Conservation (phyloP, 495 filamentous ascomycete species). For the Tuber melanosporum region DNA sequence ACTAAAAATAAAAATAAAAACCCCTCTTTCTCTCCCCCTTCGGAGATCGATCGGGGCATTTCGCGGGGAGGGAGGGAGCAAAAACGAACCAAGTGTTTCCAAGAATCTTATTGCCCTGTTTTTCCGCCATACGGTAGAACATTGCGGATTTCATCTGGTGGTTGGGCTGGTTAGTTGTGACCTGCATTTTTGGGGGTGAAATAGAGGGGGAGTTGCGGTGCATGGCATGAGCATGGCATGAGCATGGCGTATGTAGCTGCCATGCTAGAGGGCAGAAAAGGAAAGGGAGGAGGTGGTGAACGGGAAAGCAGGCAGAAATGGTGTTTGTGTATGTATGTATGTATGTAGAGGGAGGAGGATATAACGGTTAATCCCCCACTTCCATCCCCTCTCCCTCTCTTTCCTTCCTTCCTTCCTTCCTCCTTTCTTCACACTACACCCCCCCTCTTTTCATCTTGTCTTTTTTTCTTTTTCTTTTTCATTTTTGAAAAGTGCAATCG, state of each 20-base stretch:
- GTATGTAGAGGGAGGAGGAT: constrained; percentile 21
- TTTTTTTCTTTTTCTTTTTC: background rate
- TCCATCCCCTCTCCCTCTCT: background rate
- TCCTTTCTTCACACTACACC: background rate
- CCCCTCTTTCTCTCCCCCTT: constrained; percentile 8
- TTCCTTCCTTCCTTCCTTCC: background rate
- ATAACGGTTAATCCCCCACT: constrained; percentile 16
- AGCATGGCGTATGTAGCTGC: constrained; percentile 7
- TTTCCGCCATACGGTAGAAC: constrained; percentile 89
- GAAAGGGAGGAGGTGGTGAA: constrained; percentile 25
- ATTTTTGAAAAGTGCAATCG: background rate
- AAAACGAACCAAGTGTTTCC: constrained; percentile 84
- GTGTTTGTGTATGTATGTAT: constrained; percentile 12
- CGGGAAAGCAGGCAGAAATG: constrained; percentile 7
- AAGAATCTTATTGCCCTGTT: constrained; percentile 78
- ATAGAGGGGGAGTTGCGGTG: constrained; percentile 8
- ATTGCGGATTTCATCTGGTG: constrained; percentile 56
- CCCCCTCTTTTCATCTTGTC: background rate
- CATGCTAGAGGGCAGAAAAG: constrained; percentile 4
- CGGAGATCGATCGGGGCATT: constrained; percentile 8
- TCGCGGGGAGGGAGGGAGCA: constrained; percentile 34
- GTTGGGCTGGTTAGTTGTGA: background rate
- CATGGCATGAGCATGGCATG: background rate
- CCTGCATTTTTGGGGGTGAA: constrained; percentile 15
- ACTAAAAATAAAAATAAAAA: background rate